Evolutionary conservation across 768 basidiomycete genomes (phyloP), one percentile per base, ranked within the genome.

Genomic region (Lactarius psammicola): DNA sequence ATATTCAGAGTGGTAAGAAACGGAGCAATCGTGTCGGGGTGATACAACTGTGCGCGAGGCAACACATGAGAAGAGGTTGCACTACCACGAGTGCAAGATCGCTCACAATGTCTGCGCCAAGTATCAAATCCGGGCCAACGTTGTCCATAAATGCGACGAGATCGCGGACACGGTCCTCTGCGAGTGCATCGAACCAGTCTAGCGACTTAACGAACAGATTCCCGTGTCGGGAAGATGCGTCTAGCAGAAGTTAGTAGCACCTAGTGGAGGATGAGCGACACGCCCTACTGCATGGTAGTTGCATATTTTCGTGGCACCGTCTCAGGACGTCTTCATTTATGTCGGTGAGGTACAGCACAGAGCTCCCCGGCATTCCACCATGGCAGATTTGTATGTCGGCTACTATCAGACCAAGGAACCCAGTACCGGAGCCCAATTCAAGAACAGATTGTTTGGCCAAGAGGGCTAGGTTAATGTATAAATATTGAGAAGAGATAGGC

Each of bases 351-450:
- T 59, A 23, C 15, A 67, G 46, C 4, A 51, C 59, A 17, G 56
- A 18, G 36, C 40, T 20, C 59, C 44, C 59, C 42, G 64, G n/a
- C 69, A 56, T 28, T 9, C 44, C 33, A 18, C 65, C 62, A 28
- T 66, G 30, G 9, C 73, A 60, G 59, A 77, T 73, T 71, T 93
- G 91, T 18, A 91, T 73, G 51, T 79, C 79, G 0, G 84, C 85
- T 34, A 85, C 73, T 8, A 91, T 74, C 44, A 84, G 82, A 4
- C 89, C 92, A 18, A 92, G 77, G 70, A 92, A 87, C n/a, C 92
- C 92, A 3, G 81, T 79, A 1, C 92, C 92, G 7, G 85, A 87
- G 13, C 92, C 92, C 1, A 93, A 79, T 73, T 94, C 92, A 11
- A 94, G 80, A 8, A 91, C 79, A 20, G 79, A 75, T 70, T 80